These are phyloP conservation scores for Lachnellula hyalina DNA, from an alignment of 2,329 filamentous ascomycete genomes.

Conservation along the genomic window DNA sequence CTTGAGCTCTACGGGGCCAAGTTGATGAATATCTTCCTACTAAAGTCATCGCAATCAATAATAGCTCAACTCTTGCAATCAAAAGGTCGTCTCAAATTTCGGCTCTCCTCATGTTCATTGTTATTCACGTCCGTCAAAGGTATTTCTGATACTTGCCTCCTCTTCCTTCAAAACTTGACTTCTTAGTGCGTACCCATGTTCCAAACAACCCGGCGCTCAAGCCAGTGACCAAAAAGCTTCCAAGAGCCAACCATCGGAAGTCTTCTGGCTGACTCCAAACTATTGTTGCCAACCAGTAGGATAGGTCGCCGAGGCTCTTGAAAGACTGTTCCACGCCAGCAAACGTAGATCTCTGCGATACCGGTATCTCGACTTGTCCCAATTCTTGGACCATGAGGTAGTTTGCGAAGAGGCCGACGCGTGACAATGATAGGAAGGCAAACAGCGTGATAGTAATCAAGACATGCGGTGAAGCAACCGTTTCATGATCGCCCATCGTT, in stretches of 20 bases:
- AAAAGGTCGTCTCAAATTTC: background rate
- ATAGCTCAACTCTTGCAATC: too few relatives aligned
- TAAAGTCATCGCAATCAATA: too few relatives aligned
- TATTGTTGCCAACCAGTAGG: constrained; percentile 34
- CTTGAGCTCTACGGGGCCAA: constrained; percentile 32
- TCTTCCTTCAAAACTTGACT: background rate
- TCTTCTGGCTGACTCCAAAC: constrained; percentile 32
- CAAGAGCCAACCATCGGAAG: constrained; percentile 34
- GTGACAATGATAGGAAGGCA: constrained; percentile 36
- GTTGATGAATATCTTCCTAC: background rate
- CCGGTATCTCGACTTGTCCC: constrained; percentile 36
- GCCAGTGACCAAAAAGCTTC: constrained; percentile 31
- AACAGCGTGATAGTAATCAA: constrained; percentile 28
- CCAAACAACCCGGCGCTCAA: constrained; percentile 31
- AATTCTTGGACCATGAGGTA: constrained; percentile 37
- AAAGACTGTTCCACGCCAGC: constrained; percentile 37
- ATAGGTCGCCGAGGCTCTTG: constrained; percentile 34
- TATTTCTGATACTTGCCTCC: constrained; percentile 2
- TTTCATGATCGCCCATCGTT: background rate
- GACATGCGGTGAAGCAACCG: constrained; percentile 9
- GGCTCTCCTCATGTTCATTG: background rate
- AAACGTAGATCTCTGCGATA: constrained; percentile 34
- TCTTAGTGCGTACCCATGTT: constrained; percentile 29
- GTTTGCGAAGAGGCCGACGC: constrained; percentile 37
- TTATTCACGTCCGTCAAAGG: background rate